Conservation (phyloP, 192 early-diverging fungal genomes). For the Umbelopsis ramanniana region DNA sequence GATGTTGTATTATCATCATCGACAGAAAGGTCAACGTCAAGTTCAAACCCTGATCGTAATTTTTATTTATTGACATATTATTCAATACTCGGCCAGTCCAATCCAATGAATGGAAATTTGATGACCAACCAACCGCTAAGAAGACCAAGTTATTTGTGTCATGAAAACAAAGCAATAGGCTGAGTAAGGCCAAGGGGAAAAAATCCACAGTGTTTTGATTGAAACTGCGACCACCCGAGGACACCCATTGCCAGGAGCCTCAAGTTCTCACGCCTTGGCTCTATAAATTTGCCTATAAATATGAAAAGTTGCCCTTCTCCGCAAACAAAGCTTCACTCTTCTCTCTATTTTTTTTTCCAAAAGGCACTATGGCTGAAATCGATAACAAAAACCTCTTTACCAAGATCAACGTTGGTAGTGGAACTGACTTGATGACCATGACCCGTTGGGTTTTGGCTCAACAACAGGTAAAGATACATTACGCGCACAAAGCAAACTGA, state of each 20-base stretch:
- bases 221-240: slow-evolving; percentile 17
- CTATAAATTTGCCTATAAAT: not conserved
- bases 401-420: slow-evolving; percentile 38
- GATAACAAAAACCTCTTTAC: slow-evolving; percentile 18
- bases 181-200: not conserved
- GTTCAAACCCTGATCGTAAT: not conserved
- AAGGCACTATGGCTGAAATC: not conserved
- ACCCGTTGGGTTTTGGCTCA: slow-evolving; percentile 90
- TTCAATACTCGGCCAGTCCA: too few relatives aligned
- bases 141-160: not conserved
- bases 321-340: slow-evolving; percentile 1
- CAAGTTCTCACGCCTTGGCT: slow-evolving; percentile 14
- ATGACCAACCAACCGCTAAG: too few relatives aligned
- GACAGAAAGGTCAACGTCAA: not conserved
- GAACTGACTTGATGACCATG: slow-evolving; percentile 92
- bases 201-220: too few relatives aligned
- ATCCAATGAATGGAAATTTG: too few relatives aligned
- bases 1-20: slow-evolving; percentile 9
- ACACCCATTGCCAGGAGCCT: not conserved
- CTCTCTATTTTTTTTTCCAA: not conserved
- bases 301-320: not conserved
- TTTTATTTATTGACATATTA: not conserved
- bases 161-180: not conserved
- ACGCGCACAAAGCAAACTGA: not conserved
- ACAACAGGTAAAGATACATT: slow-evolving; percentile 65